phyloP scores from a whole-genome alignment of 164 flowering plant genomes.

The Kingdonia uniflora region DNA sequence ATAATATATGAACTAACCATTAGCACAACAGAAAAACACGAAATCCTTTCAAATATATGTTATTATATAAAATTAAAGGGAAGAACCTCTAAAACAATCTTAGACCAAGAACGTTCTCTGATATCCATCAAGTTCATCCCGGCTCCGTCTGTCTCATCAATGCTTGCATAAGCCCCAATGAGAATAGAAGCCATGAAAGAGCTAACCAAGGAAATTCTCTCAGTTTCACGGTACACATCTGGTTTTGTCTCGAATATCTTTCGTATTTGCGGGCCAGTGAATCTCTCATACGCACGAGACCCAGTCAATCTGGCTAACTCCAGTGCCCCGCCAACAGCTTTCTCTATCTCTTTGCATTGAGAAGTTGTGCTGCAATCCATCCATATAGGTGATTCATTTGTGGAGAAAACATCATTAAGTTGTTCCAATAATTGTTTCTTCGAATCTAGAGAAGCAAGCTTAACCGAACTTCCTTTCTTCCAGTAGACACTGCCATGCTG shows the following conservation, averaged over 20 bases:
- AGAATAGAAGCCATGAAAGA: conserved; percentile 90
- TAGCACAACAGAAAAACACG: background rate
- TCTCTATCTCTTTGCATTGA: conserved; percentile 80
- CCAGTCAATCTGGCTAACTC: conserved; percentile 72
- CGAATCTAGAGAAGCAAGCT: conserved; percentile 53
- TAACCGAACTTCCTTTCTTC: conserved; percentile 55
- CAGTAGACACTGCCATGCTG: conserved; percentile 98
- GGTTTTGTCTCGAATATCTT: conserved; percentile 63
- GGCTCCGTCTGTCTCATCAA: conserved; percentile 91
- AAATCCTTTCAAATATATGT: background rate
- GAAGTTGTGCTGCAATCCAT: conserved; percentile 94
- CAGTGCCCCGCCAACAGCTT: conserved; percentile 79
- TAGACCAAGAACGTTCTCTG: conserved; percentile 19
- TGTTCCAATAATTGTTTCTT: conserved; percentile 47
- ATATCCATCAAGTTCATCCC: conserved; percentile 97
- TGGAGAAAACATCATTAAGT: conserved; percentile 56
- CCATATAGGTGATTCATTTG: conserved; percentile 83
- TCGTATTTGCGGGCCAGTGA: conserved; percentile 80
- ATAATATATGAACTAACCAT: conserved; percentile 1
- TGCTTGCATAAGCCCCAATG: conserved; percentile 68
- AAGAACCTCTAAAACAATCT: conserved; percentile 22
- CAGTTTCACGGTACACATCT: conserved; percentile 55
- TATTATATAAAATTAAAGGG: background rate
- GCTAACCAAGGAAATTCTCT: conserved; percentile 94
- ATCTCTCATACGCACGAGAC: conserved; percentile 81